Base-by-base conservation (phyloP, 192 early-diverging fungal species). In the Irineochytrium annulatum region DNA sequence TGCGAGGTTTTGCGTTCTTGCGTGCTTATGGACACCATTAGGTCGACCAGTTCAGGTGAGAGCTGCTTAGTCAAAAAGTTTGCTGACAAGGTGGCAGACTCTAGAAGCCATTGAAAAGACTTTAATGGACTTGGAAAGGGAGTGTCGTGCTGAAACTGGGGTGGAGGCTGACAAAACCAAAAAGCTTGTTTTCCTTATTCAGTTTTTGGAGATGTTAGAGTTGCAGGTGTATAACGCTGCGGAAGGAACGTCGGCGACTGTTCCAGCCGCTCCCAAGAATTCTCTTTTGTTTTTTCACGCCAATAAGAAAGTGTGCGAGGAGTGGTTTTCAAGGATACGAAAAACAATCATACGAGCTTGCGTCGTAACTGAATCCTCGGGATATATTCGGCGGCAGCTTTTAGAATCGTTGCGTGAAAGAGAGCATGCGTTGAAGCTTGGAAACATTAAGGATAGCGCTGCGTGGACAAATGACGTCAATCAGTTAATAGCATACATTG, bases 301-400 rank as follows among this genome's bases (percentile, higher is more conserved):
- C 4, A 93, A 93, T 64, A 73, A 76, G 13, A 77, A 76, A 34
- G 76, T 85, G 13, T 90, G 88, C 57, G 79, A 89, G 26, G 91
- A 93, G 31, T 93, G 89, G 83, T 91, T 92, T 35, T 34, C 66
- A 2, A 68, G 88, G 2, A 75, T 90, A 5, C 64, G 90, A 43
- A 58, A 70, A 19, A 60, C 63, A 22, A 44, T 89, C 22, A 62
- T 91, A 24, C 59, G 19, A 8, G 60, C 34, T 16, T 14, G 52
- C 17, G 16, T 26, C 4, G 3, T 11, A 41, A n/a, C n/a, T 13
- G 37, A 41, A 41, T 13, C 8, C 37, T 8, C n/a, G 8, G 11
- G n/a, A 41, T 8, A 41, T 41, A 41, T 41, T 13, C 11, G n/a
- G 8, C 37, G 37, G n/a, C 46, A 49, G 6, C 11, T 49, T 8